Base-by-base conservation (phyloP, 75 land plant genomes). In the Cryptomeria japonica region DNA sequence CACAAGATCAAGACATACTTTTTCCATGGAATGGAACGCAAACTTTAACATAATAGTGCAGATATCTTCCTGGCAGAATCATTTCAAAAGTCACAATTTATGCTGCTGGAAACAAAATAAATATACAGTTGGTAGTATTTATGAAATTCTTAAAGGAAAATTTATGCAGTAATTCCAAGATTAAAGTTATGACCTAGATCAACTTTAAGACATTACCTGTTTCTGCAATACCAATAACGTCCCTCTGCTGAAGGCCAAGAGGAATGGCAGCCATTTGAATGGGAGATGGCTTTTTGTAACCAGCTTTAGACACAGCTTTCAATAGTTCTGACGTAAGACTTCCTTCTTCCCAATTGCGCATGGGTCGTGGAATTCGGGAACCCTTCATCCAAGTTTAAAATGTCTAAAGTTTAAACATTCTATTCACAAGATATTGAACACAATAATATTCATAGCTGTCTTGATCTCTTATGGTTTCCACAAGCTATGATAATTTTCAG, bases 251-350 rank as follows among this genome's bases (percentile, higher is more conserved):
- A 87, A 98, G 88, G 12, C 99, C 99, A 44, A 98, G 89, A 3
- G 99, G 99, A 83, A 98, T 98, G 37, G 99, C 96, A 84, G 99
- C 99, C 99, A 98, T 98, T 89, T 98, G 99, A 87, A 98, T 98
- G 3, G 99, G 99, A 25, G 99, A 97, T 9, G 99, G 99, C 13
- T 79, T 92, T 88, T 96, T 97, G 87, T 98, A 98, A 39, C 96
- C 97, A 58, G 92, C 99, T 78, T 93, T 93, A 49, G 93, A 91
- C 39, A 97, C 99, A 11, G 99, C 99, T 86, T 92, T 97, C 55
- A 97, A 87, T 72, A 98, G 90, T 93, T 98, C 99, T 8, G 94
- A 47, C 82, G 90, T 94, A 78, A 98, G 89, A 80, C 53, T 90
- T 79, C 99, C 96, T 93, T 98, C 99, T 22, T 87, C 91, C 99